Percentiles rank a stretch among this genome's conserved stretches.
Evolutionary conservation across 805 yeast genomes (phyloP).

Genomic region (Diddensiella caesifluorescens): DNA sequence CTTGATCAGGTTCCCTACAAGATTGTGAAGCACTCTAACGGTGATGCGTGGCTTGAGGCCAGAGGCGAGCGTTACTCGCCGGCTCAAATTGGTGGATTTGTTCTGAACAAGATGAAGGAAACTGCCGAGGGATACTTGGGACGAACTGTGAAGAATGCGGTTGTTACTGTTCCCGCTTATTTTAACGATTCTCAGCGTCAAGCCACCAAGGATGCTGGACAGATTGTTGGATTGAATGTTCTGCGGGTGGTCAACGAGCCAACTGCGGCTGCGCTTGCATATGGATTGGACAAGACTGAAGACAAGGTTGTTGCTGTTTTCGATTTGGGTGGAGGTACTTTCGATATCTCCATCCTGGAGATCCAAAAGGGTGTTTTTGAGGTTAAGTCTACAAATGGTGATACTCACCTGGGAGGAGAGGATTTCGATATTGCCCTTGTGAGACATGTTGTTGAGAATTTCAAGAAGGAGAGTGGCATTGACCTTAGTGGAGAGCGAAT

Average conservation of each 20-base stretch:
- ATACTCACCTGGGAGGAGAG: slow-evolving; percentile 90
- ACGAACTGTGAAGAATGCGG: slow-evolving; percentile 82
- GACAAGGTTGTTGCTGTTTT: slow-evolving; percentile 88
- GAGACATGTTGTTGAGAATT: slow-evolving; percentile 72
- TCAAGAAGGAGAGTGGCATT: slow-evolving; percentile 68
- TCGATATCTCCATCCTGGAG: slow-evolving; percentile 93
- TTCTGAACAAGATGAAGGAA: slow-evolving; percentile 95
- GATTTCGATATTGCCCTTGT: slow-evolving; percentile 85
- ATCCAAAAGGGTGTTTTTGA: slow-evolving; percentile 97
- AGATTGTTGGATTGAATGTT: slow-evolving; percentile 89
- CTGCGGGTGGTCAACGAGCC: slow-evolving; percentile 88
- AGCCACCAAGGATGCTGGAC: slow-evolving; percentile 96
- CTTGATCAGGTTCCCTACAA: slow-evolving; percentile 82
- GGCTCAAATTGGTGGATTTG: slow-evolving; percentile 90
- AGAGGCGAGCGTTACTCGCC: slow-evolving; percentile 87
- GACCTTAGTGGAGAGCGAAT: slow-evolving; percentile 60
- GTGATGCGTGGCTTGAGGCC: slow-evolving; percentile 95
- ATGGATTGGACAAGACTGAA: slow-evolving; percentile 75
- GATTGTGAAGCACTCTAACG: slow-evolving; percentile 83
- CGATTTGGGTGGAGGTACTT: slow-evolving; percentile 98
- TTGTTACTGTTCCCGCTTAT: slow-evolving; percentile 86
- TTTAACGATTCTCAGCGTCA: slow-evolving; percentile 90
- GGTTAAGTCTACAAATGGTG: slow-evolving; percentile 97
- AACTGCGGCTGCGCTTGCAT: slow-evolving; percentile 97
- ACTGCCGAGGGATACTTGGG: slow-evolving; percentile 92